These are phyloP conservation scores for Penstemon davidsonii DNA, from an alignment of 257 asterid genomes.

Conservation along the genomic window DNA sequence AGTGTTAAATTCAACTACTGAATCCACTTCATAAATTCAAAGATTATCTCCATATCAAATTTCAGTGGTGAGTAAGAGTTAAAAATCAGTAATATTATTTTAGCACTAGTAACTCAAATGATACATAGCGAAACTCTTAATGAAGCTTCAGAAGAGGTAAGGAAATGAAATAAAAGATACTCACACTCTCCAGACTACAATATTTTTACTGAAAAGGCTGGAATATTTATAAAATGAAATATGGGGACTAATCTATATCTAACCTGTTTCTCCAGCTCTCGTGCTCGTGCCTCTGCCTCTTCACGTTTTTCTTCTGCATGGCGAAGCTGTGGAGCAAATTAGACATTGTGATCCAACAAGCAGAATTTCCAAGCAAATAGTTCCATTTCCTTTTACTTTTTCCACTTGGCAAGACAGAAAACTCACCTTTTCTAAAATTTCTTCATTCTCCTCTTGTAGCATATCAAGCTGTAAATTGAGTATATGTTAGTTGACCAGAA, in stretches of 20 bases:
- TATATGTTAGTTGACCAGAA: conserved; percentile 27
- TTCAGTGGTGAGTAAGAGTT: neutral
- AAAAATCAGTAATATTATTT: too few relatives aligned
- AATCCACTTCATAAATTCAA: conserved; percentile 3
- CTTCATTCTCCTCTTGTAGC: conserved; percentile 92
- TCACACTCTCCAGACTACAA: too few relatives aligned
- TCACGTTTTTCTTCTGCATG: conserved; percentile 85
- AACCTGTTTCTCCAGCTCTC: conserved; percentile 97
- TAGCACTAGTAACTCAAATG: neutral
- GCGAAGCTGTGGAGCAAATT: conserved; percentile 68
- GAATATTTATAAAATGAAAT: conserved; percentile 21
- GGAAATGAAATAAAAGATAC: neutral
- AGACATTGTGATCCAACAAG: conserved; percentile 33
- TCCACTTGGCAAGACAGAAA: conserved; percentile 18
- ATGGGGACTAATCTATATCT: conserved; percentile 18
- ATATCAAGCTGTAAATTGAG: conserved; percentile 84
- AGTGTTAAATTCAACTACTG: conserved; percentile 17
- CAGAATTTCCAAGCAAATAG: conserved; percentile 15
- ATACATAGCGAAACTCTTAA: conserved; percentile 9
- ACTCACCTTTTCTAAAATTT: conserved; percentile 81
- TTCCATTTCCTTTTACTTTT: neutral
- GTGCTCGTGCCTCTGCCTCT: conserved; percentile 93
- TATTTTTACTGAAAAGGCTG: conserved; percentile 14
- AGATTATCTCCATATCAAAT: conserved; percentile 15
- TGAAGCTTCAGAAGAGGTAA: conserved; percentile 22